A percentile compares a stretch with the other conserved stretches of the same genome.
These are phyloP conservation scores for Pichia nanzhaoensis DNA, from an alignment of 805 yeast genomes.

Conservation along the genomic window DNA sequence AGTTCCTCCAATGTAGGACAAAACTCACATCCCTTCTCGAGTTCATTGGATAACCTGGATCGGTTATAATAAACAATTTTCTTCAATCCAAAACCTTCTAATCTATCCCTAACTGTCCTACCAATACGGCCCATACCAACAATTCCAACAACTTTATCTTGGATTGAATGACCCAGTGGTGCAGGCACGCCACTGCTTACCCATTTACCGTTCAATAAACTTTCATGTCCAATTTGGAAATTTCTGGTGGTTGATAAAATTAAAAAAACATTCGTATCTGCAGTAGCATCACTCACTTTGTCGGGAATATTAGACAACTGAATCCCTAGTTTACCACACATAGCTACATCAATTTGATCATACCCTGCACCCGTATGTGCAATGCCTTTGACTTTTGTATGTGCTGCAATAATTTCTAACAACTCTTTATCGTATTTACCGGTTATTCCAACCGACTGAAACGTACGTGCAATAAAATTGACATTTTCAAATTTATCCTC, in stretches of 20 bases:
- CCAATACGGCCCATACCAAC: constrained; percentile 91
- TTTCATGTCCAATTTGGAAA: constrained; percentile 53
- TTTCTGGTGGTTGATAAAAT: constrained; percentile 47
- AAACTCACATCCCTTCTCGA: constrained; percentile 64
- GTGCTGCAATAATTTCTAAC: constrained; percentile 28
- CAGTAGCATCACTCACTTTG: constrained; percentile 49
- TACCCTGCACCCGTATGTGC: constrained; percentile 54
- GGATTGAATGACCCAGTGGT: constrained; percentile 66
- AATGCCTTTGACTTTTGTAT: constrained; percentile 34
- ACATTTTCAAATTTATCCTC: constrained; percentile 32
- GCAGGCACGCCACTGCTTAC: constrained; percentile 33
- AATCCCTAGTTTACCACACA: constrained; percentile 34
- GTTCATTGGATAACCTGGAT: constrained; percentile 46
- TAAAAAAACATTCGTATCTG: constrained; percentile 49
- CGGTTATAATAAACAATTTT: constrained; percentile 72
- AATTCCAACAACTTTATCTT: constrained; percentile 69
- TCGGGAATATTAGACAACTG: constrained; percentile 48
- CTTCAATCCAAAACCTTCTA: constrained; percentile 68
- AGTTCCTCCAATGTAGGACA: constrained; percentile 62
- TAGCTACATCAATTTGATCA: constrained; percentile 42
- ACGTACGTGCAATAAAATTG: constrained; percentile 36
- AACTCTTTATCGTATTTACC: constrained; percentile 42
- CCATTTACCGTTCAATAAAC: constrained; percentile 59
- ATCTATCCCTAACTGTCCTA: constrained; percentile 64
- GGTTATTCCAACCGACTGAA: constrained; percentile 31